A percentile compares a stretch with the other conserved stretches of the same genome.
Conservation (phyloP, 2,329 filamentous ascomycete species). For the Pleoardoris graminearum region DNA sequence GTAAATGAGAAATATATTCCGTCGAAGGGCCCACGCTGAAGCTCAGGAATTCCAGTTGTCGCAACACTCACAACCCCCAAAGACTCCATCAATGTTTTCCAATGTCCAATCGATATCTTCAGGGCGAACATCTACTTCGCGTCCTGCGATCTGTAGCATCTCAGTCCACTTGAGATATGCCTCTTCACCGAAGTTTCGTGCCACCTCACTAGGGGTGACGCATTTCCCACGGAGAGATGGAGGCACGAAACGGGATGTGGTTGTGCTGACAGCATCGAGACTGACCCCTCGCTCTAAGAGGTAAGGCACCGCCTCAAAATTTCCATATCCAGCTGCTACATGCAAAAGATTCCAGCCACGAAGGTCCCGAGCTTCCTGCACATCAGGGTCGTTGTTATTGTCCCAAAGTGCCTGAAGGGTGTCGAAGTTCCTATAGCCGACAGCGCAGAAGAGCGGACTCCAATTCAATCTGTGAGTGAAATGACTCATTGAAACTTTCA, state of each 20-base stretch:
- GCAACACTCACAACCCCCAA: slow-evolving; percentile 12
- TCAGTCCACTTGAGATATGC: slow-evolving; percentile 11
- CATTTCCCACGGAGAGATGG: neutral
- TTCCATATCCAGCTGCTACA: slow-evolving; percentile 9
- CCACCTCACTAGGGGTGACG: slow-evolving; percentile 6
- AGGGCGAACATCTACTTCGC: slow-evolving; percentile 3
- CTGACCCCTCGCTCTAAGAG: slow-evolving; percentile 12
- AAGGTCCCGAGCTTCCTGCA: slow-evolving; percentile 8
- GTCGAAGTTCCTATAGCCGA: slow-evolving; percentile 5
- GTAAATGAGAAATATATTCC: too few species aligned
- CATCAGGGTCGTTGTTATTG: neutral
- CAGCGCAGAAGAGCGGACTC: slow-evolving; percentile 12
- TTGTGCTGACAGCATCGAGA: slow-evolving; percentile 4
- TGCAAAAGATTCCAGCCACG: slow-evolving; percentile 17
- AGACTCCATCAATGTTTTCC: neutral
- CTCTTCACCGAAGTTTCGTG: slow-evolving; percentile 7
- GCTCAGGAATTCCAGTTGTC: slow-evolving; percentile 2
- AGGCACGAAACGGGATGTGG: slow-evolving; percentile 13
- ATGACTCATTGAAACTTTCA: neutral
- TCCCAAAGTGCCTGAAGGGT: slow-evolving; percentile 9
- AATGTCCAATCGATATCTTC: slow-evolving; percentile 13
- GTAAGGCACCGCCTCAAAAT: slow-evolving; percentile 10
- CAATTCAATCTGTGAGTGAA: slow-evolving; percentile 5
- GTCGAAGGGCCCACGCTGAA: too few species aligned
- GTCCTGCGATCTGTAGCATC: neutral